These are phyloP conservation scores for Scedosporium apiospermum DNA, from an alignment of 2,329 filamentous ascomycete genomes.

Conservation along the genomic window DNA sequence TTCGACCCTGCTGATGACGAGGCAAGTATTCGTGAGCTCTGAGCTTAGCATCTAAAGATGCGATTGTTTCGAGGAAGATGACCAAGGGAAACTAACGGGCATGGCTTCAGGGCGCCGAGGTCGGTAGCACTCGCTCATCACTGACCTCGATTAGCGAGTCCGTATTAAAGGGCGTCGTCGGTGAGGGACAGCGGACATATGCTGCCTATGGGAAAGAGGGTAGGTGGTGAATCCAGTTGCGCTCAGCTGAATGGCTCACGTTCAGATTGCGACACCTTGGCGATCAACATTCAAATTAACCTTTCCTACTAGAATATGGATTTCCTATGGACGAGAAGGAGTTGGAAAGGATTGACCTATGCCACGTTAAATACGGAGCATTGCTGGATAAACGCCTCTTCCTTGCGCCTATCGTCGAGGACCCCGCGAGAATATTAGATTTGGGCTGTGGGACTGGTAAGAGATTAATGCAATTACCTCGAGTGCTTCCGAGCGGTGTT, in stretches of 20 bases:
- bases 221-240: constrained; percentile 3
- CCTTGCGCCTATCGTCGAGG: constrained; percentile 17
- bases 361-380: constrained; percentile 24
- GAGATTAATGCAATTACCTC: too few relatives aligned
- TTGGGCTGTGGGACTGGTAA: constrained; percentile 40
- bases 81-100: too few relatives aligned
- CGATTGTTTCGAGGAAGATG: too few relatives aligned
- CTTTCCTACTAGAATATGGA: constrained; percentile 21
- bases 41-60: too few relatives aligned
- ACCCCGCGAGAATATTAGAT: constrained; percentile 42
- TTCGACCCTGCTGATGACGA: too few relatives aligned
- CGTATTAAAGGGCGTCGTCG: constrained; percentile 14
- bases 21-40: too few relatives aligned
- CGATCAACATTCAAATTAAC: too few relatives aligned
- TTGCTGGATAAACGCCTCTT: constrained; percentile 12
- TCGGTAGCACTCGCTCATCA: constrained; percentile 12
- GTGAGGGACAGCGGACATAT: constrained; percentile 23
- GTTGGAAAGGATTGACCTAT: constrained; percentile 29
- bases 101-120: constrained; percentile 11
- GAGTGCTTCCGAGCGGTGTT: too few relatives aligned
- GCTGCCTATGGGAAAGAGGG: constrained; percentile 26
- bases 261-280: too few relatives aligned
- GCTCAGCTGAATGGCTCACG: too few relatives aligned
- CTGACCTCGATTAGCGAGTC: constrained; percentile 20
- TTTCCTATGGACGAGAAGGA: constrained; percentile 30